Conservation (phyloP, 352 stramenopile species). For the Phytophthora pseudosyringae region DNA sequence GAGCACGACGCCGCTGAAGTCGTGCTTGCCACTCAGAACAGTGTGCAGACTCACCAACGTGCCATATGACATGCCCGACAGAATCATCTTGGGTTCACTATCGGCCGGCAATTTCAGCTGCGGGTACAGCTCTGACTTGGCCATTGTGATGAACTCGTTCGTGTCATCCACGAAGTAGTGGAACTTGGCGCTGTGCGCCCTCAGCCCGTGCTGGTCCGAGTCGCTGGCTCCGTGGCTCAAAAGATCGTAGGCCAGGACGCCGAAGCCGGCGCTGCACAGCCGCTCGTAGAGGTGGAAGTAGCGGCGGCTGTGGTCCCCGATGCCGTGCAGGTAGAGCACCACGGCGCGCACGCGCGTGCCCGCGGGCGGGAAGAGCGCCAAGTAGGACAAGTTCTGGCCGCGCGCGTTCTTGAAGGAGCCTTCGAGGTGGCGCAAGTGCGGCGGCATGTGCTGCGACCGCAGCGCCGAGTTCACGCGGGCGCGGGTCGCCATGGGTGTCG, state of each 20-base stretch:
- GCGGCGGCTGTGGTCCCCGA: constrained; percentile 51
- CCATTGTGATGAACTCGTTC: constrained; percentile 50
- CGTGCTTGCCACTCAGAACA: constrained; percentile 49
- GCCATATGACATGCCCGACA: constrained; percentile 74
- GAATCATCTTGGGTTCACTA: constrained; percentile 44
- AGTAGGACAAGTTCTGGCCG: constrained; percentile 49
- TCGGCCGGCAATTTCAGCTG: constrained; percentile 7
- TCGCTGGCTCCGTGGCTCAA: constrained; percentile 55
- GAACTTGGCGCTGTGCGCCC: constrained; percentile 45
- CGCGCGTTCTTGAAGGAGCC: constrained; percentile 49
- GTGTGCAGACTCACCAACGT: constrained; percentile 66
- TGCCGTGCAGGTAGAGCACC: constrained; percentile 60
- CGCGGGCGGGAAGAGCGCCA: constrained; percentile 42
- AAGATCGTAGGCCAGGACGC: constrained; percentile 56
- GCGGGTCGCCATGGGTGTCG: constrained; percentile 20
- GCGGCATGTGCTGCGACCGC: constrained; percentile 46
- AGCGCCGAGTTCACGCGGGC: constrained; percentile 30
- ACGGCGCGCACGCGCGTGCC: constrained; percentile 38
- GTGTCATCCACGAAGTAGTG: constrained; percentile 62
- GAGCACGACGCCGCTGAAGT: constrained; percentile 58
- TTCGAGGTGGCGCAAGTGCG: constrained; percentile 41
- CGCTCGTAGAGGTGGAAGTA: constrained; percentile 56
- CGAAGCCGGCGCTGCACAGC: constrained; percentile 46
- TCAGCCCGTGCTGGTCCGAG: constrained; percentile 32
- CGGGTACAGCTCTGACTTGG: constrained; percentile 43